phyloP scores from a whole-genome alignment of 257 asterid genomes.

The Solanum gracilifrons region DNA sequence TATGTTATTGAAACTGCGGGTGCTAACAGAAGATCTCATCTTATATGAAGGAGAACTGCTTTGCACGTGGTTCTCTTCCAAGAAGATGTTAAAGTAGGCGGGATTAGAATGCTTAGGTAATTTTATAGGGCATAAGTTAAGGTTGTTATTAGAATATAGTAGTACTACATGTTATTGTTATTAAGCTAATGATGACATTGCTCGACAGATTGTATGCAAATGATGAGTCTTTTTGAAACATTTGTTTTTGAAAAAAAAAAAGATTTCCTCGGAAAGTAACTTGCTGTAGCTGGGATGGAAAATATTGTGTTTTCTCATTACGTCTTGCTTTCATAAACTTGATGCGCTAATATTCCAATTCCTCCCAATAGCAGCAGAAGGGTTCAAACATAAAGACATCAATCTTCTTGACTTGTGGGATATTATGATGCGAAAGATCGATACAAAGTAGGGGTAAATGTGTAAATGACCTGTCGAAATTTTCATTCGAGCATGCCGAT shows the following conservation, averaged over 20 bases:
- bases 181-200: neutral
- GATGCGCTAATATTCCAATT: neutral
- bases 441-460: neutral
- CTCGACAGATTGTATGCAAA: neutral
- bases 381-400: neutral
- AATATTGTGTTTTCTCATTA: neutral
- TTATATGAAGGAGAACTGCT: neutral
- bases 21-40: neutral
- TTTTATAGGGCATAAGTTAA: neutral
- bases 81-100: neutral
- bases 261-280: neutral
- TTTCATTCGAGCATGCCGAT: neutral
- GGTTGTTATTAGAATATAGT: neutral
- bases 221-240: neutral
- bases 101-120: neutral
- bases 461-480: no score
- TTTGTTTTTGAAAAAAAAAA: neutral
- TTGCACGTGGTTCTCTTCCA: neutral
- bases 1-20: neutral
- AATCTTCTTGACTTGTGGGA: neutral
- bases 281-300: neutral
- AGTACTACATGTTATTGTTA: neutral
- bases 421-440: neutral
- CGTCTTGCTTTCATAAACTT: neutral
- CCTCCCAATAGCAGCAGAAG: neutral